These are phyloP conservation scores for Aspergillus fumigatus DNA, from an alignment of 2,329 filamentous ascomycete genomes.

Conservation along the genomic window DNA sequence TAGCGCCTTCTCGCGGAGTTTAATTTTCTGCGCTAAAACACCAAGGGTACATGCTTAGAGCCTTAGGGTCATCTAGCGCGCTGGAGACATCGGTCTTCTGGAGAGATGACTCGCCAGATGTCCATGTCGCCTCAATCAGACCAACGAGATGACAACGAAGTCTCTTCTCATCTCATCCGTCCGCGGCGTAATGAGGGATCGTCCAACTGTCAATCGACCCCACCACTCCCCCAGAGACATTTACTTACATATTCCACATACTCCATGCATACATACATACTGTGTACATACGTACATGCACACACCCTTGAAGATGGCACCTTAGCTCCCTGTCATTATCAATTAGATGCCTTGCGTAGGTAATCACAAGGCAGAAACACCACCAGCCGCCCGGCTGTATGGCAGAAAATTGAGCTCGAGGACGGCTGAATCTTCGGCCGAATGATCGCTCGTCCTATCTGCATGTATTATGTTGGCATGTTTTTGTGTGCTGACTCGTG, in stretches of 20 bases:
- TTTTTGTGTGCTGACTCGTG: background rate
- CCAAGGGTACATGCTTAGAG: background rate
- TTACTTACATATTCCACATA: background rate
- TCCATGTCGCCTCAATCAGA: background rate
- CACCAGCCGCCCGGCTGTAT: background rate
- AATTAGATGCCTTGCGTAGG: background rate
- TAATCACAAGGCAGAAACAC: background rate
- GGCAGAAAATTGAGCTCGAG: background rate
- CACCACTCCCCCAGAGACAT: too few relatives aligned
- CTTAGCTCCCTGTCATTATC: background rate
- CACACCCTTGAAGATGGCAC: background rate
- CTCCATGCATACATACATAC: background rate
- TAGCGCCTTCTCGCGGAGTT: background rate
- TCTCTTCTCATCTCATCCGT: background rate
- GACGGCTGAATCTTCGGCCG: slow-evolving; percentile 6
- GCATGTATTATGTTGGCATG: background rate
- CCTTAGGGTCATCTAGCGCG: background rate
- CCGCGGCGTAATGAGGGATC: background rate
- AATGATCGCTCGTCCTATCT: background rate
- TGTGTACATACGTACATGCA: background rate
- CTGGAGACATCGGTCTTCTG: background rate
- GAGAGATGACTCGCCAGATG: background rate
- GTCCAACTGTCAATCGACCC: background rate
- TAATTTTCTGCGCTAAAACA: background rate
- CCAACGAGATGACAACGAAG: background rate